phyloP scores from a whole-genome alignment of 441 rosid species.

The Populus hybrid region DNA sequence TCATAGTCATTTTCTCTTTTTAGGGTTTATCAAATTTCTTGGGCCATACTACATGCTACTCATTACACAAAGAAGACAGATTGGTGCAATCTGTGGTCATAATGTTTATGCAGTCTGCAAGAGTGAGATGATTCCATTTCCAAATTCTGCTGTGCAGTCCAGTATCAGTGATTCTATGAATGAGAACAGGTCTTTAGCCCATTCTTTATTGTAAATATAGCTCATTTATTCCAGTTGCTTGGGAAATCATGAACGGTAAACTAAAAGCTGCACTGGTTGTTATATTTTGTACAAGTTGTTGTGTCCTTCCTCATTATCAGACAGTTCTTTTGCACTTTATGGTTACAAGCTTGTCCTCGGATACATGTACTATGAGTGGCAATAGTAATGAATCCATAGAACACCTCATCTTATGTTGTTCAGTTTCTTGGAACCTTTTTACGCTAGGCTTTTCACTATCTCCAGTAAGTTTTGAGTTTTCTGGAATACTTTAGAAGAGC shows the following conservation, averaged over 20 bases:
- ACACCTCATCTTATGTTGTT: neutral
- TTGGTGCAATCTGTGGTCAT: constrained; percentile 91
- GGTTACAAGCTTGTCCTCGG: neutral
- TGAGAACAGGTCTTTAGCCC: constrained; percentile 71
- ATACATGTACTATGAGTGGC: neutral
- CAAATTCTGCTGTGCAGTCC: constrained; percentile 47
- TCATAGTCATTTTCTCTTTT: constrained; percentile 13
- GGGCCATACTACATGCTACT: constrained; percentile 97
- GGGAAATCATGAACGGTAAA: constrained; percentile 12
- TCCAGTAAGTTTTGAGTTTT: neutral
- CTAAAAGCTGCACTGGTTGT: constrained; percentile 10
- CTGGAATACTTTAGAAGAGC: neutral
- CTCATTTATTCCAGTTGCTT: neutral
- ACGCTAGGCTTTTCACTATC: neutral
- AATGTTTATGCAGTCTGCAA: constrained; percentile 76
- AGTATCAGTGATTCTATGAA: constrained; percentile 41
- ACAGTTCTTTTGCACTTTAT: neutral
- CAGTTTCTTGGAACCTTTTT: neutral
- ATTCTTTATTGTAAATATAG: constrained; percentile 17
- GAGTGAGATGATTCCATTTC: constrained; percentile 79
- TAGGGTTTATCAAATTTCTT: constrained; percentile 87
- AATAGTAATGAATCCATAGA: neutral
- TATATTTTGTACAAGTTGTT: constrained; percentile 11
- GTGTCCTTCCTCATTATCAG: neutral
- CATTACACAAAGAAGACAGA: constrained; percentile 79